A percentile compares a stretch with the other conserved stretches of the same genome.
Evolutionary conservation across 345 rosid species (phyloP).

Genomic region (Zanthoxylum bungeanum): DNA sequence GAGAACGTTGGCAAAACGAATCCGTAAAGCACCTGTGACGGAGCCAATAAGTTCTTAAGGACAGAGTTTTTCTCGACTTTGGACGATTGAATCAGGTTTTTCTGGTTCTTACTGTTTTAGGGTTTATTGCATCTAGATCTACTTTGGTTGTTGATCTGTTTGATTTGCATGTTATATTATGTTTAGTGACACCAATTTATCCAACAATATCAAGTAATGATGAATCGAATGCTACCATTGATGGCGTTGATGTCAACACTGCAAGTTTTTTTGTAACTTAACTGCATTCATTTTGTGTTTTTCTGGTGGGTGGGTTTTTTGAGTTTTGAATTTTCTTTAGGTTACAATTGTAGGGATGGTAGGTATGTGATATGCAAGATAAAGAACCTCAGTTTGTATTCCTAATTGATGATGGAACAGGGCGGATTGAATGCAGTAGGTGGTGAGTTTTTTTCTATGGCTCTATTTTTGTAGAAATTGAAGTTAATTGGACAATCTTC

Average conservation of each 20-base stretch:
- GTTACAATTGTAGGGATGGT: constrained; percentile 66
- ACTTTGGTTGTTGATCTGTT: no score
- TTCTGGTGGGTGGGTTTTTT: constrained; percentile 2
- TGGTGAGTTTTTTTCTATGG: constrained; percentile 38
- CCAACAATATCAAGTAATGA: constrained; percentile 43
- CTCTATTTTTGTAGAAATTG: not conserved
- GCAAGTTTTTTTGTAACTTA: constrained; percentile 27
- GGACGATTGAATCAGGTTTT: no score
- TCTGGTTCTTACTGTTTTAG: no score
- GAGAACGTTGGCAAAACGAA: no score
- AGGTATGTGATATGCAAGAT: constrained; percentile 54
- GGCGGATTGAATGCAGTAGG: constrained; percentile 74
- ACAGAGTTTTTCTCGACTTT: no score
- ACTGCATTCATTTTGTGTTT: not conserved
- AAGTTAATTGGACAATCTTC: not conserved
- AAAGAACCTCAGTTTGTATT: constrained; percentile 64
- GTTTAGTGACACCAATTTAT: no score
- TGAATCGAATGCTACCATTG: constrained; percentile 47
- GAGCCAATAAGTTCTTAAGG: no score
- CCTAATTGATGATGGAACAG: constrained; percentile 81
- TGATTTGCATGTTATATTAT: no score
- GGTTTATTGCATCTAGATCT: no score
- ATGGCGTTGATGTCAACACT: constrained; percentile 59
- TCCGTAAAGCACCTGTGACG: no score
- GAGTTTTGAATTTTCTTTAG: constrained; percentile 27